A percentile compares a stretch with the other conserved stretches of the same genome.
Conservation (phyloP, 257 asterid species). For the Solanum ahanhuiri region DNA sequence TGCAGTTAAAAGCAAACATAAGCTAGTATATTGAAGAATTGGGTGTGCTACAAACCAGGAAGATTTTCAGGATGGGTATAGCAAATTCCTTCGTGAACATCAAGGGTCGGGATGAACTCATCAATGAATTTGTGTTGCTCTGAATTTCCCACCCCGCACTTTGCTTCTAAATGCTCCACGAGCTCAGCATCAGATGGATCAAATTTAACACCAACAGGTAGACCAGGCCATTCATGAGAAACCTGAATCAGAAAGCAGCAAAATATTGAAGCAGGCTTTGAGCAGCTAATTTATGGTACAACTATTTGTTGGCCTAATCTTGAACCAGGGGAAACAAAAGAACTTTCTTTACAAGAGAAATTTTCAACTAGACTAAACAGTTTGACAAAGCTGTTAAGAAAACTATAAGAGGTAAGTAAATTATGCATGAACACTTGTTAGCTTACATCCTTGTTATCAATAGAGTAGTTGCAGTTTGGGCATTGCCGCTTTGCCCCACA, state of each 20-base stretch:
- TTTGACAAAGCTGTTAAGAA: not conserved
- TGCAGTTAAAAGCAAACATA: not conserved
- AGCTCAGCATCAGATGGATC: slow-evolving; percentile 85
- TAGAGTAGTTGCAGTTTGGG: slow-evolving; percentile 47
- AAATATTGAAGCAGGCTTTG: not conserved
- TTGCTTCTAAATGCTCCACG: slow-evolving; percentile 77
- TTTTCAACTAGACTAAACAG: not conserved
- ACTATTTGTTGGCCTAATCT: not conserved
- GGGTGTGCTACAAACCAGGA: slow-evolving; percentile 50
- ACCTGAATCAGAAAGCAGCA: slow-evolving; percentile 28
- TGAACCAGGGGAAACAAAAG: not conserved
- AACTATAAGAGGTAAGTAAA: not conserved
- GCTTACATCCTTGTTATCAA: slow-evolving; percentile 72
- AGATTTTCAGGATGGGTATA: slow-evolving; percentile 95
- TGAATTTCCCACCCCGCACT: slow-evolving; percentile 35
- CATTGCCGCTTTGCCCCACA: slow-evolving; percentile 58
- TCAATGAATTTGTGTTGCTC: slow-evolving; percentile 56
- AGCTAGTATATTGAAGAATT: not conserved
- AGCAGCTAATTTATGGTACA: not conserved
- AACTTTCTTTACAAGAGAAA: not conserved
- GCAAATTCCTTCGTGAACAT: slow-evolving; percentile 63
- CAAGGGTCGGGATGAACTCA: slow-evolving; percentile 80
- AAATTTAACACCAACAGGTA: slow-evolving; percentile 82
- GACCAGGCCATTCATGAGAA: slow-evolving; percentile 65
- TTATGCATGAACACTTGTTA: not conserved